phyloP scores from a whole-genome alignment of 2,329 filamentous ascomycete species.

The Zarea fungicola region DNA sequence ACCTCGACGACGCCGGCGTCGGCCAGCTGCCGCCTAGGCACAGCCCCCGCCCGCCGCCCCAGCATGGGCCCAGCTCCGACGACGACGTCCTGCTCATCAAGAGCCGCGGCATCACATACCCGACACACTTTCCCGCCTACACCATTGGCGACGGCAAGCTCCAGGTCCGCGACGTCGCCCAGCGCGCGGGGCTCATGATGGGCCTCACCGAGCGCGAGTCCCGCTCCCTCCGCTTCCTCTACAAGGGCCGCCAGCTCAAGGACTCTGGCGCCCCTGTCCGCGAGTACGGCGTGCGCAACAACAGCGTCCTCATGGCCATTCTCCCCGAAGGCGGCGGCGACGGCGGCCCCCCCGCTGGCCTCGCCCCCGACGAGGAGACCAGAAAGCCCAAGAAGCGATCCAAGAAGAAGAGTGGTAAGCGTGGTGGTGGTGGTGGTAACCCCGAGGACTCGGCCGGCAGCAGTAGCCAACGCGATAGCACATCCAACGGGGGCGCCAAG shows the following conservation, averaged over 20 bases:
- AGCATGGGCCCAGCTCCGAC: constrained; percentile 38
- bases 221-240: constrained; percentile 59
- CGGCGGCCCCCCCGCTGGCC: too few relatives aligned
- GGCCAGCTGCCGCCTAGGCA: constrained; percentile 23
- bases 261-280: constrained; percentile 53
- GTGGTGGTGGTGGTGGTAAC: too few relatives aligned
- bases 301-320: constrained; percentile 52
- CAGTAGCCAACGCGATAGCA: constrained; percentile 43
- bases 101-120: constrained; percentile 60
- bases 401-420: too few relatives aligned
- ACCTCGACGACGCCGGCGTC: constrained; percentile 47
- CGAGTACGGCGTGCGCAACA: constrained; percentile 58
- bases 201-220: constrained; percentile 50
- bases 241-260: constrained; percentile 68
- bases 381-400: constrained; percentile 40
- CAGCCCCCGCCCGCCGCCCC: constrained; percentile 36
- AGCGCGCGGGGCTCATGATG: constrained; percentile 63
- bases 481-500: constrained; percentile 28
- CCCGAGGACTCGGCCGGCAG: constrained; percentile 37
- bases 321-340: constrained; percentile 34
- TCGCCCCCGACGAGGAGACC: constrained; percentile 39
- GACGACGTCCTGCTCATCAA: constrained; percentile 69
- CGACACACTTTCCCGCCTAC: constrained; percentile 68
- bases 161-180: constrained; percentile 58
- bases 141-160: constrained; percentile 71